Base-by-base conservation (phyloP, 495 filamentous ascomycete species). In the Daldinia caldariorum region DNA sequence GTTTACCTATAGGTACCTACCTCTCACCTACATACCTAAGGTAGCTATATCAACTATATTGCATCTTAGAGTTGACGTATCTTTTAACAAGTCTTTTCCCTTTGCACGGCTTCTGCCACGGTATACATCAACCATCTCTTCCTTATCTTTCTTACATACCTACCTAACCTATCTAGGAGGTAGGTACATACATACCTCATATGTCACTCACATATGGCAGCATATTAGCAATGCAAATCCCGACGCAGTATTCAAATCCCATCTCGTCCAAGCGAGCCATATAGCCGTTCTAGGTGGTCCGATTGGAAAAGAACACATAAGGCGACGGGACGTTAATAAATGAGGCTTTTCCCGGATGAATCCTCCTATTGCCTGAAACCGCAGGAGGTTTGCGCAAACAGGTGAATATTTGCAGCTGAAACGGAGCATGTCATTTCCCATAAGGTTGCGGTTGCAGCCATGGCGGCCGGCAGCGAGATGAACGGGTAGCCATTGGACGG, bases 341-440 rank as follows among this genome's bases (percentile, higher is more conserved):
- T 34, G 57, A 58, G 29, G 55, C 26, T 45, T 41, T 54, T 50
- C 50, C 39, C 50, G 58, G 38, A 20, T 45, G 43, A 66, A 62
- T 66, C 62, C 68, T 66, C 32, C 61, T 70, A 53, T 63, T 62
- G 68, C 58, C 68, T 71, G 63, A 71, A 71, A 71, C 63, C 31
- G 54, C 58, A 71, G 62, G 63, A 63, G 63, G 58, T 47, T 58
- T 38, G 50, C n/a, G 9, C 29, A 57, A 31, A 31, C 35, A 35
- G 10, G 37, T 57, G 63, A 29, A 55, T 67, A 38, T 39, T 58
- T 63, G 32, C 59, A 69, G 68, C 68, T 71, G 68, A 71, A 67
- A 71, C 68, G 43, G 50, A 18, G 37, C 58, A 66, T 18, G 29
- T 66, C 63, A 71, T 66, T 66, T 66, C 62, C 63, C 31, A 38